These are phyloP conservation scores for Fusarium sp. DNA, from an alignment of 2,329 filamentous ascomycete species.

Conservation along the genomic window DNA sequence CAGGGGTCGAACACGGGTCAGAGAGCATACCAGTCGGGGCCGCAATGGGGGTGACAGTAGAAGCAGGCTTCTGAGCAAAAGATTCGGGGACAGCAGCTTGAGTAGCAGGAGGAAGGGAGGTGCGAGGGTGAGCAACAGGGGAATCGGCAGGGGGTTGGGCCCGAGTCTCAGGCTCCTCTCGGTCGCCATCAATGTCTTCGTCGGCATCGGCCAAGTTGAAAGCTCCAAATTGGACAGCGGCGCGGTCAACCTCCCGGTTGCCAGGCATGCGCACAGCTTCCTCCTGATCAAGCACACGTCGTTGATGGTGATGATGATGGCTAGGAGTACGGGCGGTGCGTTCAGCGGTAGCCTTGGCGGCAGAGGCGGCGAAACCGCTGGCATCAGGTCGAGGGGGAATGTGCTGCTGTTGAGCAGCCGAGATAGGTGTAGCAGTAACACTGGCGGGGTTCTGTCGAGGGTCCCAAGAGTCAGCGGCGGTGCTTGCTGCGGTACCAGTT, in stretches of 20 bases:
- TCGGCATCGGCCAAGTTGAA: slow-evolving; percentile 88
- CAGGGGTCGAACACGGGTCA: neutral
- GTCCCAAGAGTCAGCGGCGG: slow-evolving; percentile 87
- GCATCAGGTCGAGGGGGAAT: slow-evolving; percentile 64
- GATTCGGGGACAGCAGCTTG: slow-evolving; percentile 68
- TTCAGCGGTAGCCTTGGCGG: slow-evolving; percentile 79
- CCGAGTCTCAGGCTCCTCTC: slow-evolving; percentile 94
- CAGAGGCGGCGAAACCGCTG: slow-evolving; percentile 81
- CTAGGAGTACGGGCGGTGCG: slow-evolving; percentile 76
- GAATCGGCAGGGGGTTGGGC: slow-evolving; percentile 94
- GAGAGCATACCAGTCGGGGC: slow-evolving; percentile 48
- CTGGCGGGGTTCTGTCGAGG: slow-evolving; percentile 70
- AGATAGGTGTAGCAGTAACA: slow-evolving; percentile 74
- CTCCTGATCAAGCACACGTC: slow-evolving; percentile 91
- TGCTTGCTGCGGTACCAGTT: slow-evolving; percentile 89
- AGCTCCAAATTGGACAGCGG: slow-evolving; percentile 95
- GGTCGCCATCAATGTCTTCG: slow-evolving; percentile 91
- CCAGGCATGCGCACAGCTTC: slow-evolving; percentile 98
- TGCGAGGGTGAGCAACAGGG: slow-evolving; percentile 84
- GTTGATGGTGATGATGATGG: slow-evolving; percentile 69
- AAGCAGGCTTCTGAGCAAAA: slow-evolving; percentile 67
- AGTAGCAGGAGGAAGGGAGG: slow-evolving; percentile 82
- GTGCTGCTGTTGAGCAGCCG: slow-evolving; percentile 72
- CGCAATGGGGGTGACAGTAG: slow-evolving; percentile 56
- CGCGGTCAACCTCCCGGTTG: slow-evolving; percentile 92